phyloP scores from a whole-genome alignment of 2,329 filamentous ascomycete genomes.

The Ambrosiella xylebori region DNA sequence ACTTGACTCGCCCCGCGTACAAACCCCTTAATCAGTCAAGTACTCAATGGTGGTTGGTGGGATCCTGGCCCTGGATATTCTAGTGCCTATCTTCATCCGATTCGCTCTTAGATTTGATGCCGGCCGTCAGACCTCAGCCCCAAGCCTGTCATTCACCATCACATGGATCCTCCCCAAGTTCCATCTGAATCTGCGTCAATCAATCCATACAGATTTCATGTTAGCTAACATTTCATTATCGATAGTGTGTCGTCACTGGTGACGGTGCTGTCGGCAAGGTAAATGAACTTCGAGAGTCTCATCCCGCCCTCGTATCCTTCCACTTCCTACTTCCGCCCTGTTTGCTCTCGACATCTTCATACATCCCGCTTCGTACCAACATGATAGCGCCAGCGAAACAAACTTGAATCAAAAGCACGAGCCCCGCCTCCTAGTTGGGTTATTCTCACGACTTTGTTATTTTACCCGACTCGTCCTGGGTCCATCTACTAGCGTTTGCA shows the following conservation, averaged over 20 bases:
- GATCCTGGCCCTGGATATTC: background rate
- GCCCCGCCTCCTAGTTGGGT: background rate
- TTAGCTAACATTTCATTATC: conserved; percentile 21
- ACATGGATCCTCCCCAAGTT: background rate
- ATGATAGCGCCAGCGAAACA: background rate
- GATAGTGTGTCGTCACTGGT: conserved; percentile 91
- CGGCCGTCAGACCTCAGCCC: background rate
- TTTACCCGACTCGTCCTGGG: background rate
- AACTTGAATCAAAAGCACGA: conserved; percentile 6
- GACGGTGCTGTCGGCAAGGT: conserved; percentile 99
- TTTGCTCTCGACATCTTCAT: background rate
- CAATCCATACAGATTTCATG: conserved; percentile 2
- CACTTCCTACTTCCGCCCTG: background rate
- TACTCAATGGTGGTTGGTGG: background rate
- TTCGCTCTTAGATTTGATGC: conserved; percentile 5
- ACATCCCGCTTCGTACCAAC: no score
- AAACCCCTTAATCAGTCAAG: conserved; percentile 8
- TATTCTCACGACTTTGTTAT: background rate
- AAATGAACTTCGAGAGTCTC: conserved; percentile 16
- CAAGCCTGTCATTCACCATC: background rate
- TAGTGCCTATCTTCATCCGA: background rate
- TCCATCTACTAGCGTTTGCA: conserved; percentile 1
- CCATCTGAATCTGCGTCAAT: background rate
- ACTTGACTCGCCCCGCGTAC: background rate
- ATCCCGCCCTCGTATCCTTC: background rate